Percentiles rank a stretch among this genome's conserved stretches.
Evolutionary conservation across 345 rosid species (phyloP).

Genomic region (Mallotus nudiflorus): DNA sequence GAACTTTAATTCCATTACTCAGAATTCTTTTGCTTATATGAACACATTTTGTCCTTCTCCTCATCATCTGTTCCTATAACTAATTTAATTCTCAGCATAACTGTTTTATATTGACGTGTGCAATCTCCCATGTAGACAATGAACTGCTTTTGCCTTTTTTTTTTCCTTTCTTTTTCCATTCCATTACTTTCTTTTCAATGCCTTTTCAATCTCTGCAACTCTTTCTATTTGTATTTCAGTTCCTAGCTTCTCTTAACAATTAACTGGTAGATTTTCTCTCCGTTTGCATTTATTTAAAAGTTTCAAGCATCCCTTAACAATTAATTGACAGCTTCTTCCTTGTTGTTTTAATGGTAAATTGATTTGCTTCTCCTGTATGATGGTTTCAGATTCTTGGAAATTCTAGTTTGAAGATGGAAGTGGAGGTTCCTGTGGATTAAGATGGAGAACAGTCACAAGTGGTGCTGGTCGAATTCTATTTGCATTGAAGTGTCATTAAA

Average conservation of each 20-base stretch:
- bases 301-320: too few relatives aligned
- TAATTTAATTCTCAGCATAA: neutral
- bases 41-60: neutral
- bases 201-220: neutral
- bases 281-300: too few relatives aligned
- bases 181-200: neutral
- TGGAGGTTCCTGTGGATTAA: slow-evolving; percentile 80
- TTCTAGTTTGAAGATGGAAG: slow-evolving; percentile 64
- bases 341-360: neutral
- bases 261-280: neutral
- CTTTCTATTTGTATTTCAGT: neutral
- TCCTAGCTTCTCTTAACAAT: neutral
- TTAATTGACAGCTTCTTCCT: too few relatives aligned
- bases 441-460: neutral
- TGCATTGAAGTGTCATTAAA: neutral
- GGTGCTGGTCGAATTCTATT: neutral
- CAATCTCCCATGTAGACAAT: neutral
- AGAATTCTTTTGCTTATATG: neutral
- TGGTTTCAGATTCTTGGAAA: slow-evolving; percentile 62
- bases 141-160: too few relatives aligned
- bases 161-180: neutral
- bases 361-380: neutral
- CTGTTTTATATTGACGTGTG: too few relatives aligned
- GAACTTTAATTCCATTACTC: neutral
- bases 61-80: neutral